phyloP scores from a whole-genome alignment of 108 stramenopile genomes.

The Skeletonema costatum region DNA sequence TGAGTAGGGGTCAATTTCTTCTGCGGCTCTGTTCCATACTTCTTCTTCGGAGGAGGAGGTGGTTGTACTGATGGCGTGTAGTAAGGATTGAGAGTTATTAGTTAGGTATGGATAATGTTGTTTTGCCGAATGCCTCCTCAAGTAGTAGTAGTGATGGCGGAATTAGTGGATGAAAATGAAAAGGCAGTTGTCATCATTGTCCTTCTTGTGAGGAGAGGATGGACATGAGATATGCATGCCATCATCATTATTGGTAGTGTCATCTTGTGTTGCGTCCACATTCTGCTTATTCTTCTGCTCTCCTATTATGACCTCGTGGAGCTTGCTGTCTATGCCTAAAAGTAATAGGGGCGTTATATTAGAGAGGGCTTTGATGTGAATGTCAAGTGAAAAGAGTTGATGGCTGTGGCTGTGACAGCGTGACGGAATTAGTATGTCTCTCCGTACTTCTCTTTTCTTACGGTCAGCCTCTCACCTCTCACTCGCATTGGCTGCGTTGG shows the following conservation, averaged over 20 bases:
- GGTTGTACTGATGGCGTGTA: neutral
- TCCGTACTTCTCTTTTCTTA: neutral
- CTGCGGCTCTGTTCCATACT: neutral
- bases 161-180: neutral
- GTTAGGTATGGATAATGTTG: neutral
- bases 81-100: conserved; percentile 7
- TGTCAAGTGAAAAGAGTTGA: too few relatives aligned
- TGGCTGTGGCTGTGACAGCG: too few relatives aligned
- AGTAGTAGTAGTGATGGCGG: neutral
- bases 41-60: neutral
- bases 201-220: neutral
- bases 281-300: neutral
- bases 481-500: too few relatives aligned
- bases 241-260: neutral
- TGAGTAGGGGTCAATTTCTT: conserved; percentile 37
- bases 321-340: too few relatives aligned
- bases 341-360: too few relatives aligned
- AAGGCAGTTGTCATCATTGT: neutral
- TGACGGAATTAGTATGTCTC: too few relatives aligned
- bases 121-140: neutral
- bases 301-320: too few relatives aligned
- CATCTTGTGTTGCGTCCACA: neutral
- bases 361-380: too few relatives aligned
- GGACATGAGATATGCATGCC: neutral
- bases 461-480: too few relatives aligned